A percentile compares a stretch with the other conserved stretches of the same genome.
Evolutionary conservation across 2,329 filamentous ascomycete species (phyloP).

Genomic region (Zalaria sp.): DNA sequence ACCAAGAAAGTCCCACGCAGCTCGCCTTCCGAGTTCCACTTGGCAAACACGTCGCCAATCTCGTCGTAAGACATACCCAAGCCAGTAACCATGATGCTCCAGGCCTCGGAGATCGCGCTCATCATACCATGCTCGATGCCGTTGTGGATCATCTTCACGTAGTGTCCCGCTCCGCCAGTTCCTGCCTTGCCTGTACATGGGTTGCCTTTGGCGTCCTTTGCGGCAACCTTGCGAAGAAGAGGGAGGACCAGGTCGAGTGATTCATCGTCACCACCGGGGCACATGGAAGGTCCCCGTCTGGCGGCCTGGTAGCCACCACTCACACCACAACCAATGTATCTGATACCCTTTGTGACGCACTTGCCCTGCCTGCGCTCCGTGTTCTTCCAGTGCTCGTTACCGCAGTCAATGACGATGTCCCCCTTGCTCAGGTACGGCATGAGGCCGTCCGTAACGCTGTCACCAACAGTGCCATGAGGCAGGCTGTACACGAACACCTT

Average conservation of each 20-base stretch:
- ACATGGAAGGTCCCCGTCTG: slow-evolving; percentile 46
- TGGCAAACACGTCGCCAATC: slow-evolving; percentile 43
- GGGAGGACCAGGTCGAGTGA: slow-evolving; percentile 46
- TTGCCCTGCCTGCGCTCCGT: slow-evolving; percentile 50
- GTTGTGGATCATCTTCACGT: slow-evolving; percentile 65
- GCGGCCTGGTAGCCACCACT: slow-evolving; percentile 57
- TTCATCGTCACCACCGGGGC: slow-evolving; percentile 45
- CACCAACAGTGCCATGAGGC: slow-evolving; percentile 34
- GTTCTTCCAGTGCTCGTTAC: slow-evolving; percentile 52
- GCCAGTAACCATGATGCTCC: slow-evolving; percentile 46
- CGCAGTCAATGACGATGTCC: slow-evolving; percentile 55
- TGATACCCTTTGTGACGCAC: slow-evolving; percentile 42
- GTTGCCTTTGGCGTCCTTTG: slow-evolving; percentile 44
- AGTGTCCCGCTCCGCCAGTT: slow-evolving; percentile 51
- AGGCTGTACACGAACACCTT: slow-evolving; percentile 40
- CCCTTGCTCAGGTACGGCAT: slow-evolving; percentile 39
- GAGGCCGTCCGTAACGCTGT: slow-evolving; percentile 31
- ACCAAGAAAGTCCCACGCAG: slow-evolving; percentile 48
- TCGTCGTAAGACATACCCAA: slow-evolving; percentile 46
- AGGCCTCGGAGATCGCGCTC: slow-evolving; percentile 49
- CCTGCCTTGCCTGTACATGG: slow-evolving; percentile 49
- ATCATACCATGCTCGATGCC: slow-evolving; percentile 64
- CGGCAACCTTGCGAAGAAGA: slow-evolving; percentile 45
- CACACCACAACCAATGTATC: slow-evolving; percentile 54
- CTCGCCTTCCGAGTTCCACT: slow-evolving; percentile 47